A percentile compares a stretch with the other conserved stretches of the same genome.
These are phyloP conservation scores for Oryza coarctata DNA, from an alignment of 176 grass and related monocot genomes.

Conservation along the genomic window DNA sequence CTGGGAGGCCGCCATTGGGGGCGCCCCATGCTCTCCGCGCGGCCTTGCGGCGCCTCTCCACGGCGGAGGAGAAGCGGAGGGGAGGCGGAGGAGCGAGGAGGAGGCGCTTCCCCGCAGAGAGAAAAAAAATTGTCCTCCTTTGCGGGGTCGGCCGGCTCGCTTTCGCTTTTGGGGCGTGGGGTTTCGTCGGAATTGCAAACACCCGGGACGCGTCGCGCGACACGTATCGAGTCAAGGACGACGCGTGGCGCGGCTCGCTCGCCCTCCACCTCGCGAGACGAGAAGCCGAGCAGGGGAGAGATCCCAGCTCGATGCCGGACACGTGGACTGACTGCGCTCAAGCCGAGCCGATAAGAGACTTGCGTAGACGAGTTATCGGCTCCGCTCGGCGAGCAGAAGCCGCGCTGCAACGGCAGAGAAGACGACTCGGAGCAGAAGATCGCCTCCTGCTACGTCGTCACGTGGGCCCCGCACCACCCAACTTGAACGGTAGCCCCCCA, in stretches of 20 bases:
- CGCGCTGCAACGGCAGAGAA: neutral
- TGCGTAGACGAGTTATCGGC: no score
- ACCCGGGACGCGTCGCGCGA: neutral
- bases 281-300: neutral
- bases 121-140: neutral
- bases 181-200: conserved; percentile 29
- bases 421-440: neutral
- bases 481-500: neutral
- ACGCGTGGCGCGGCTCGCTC: conserved; percentile 38
- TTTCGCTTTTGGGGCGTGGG: conserved; percentile 47
- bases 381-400: no score
- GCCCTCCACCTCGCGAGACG: conserved; percentile 10
- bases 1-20: conserved; percentile 34
- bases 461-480: neutral
- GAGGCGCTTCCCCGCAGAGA: neutral
- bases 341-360: no score
- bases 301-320: neutral
- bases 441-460: neutral
- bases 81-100: neutral
- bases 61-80: neutral
- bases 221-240: conserved; percentile 20
- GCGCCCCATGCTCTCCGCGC: conserved; percentile 10
- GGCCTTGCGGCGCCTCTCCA: conserved; percentile 12
- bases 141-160: neutral
- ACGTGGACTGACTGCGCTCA: no score